Evolutionary conservation across 2,329 filamentous ascomycete genomes (phyloP), one percentile per base, ranked within the genome.

Genomic region (Aspergillus hiratsukae): DNA sequence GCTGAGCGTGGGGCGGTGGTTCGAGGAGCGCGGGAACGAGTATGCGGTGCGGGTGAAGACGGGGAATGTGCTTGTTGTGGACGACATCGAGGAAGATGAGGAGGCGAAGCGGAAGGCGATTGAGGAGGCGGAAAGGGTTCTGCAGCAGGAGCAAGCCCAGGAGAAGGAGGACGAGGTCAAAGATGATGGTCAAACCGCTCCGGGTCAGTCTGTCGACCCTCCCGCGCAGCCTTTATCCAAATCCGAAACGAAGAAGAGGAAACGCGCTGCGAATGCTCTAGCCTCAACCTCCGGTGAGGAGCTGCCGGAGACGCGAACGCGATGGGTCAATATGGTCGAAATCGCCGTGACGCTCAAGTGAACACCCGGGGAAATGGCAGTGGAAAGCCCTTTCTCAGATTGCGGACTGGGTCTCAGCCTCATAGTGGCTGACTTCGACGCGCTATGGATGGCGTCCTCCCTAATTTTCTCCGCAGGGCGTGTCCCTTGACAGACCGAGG

Each of bases 51-150:
- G 71, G 49, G 71, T 86, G 41, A 77, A 76, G 65, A 83, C 82
- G 59, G 83, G 83, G 27, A 83, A 74, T 67, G 79, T 84, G 49
- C 71, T 78, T 54, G 82, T 82, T 48, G 78, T 87, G 54, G 84
- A 87, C 74, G 84, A 87, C 75, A 77, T 87, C 53, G 76, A 80
- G 29, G 73, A 75, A 52, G 69, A 74, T 49, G 70, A 71, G 49
- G 66, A 67, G 51, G 61, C 61, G 45, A 68, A 71, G 57, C 54
- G 65, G 55, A 63, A 61, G 45, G 56, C 58, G 45, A 35, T 66
- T 49, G 64, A 62, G 54, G 61, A 70, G 53, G 52, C 63, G 35
- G 61, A 61, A 63, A 67, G 60, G 60, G 49, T 51, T 59, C 54
- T 61, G 51, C 53, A 61, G 27, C 46, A 65, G 52, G 43, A 65